Evolutionary conservation across 768 basidiomycete species (phyloP).

Genomic region (Phaeotremella skinneri): DNA sequence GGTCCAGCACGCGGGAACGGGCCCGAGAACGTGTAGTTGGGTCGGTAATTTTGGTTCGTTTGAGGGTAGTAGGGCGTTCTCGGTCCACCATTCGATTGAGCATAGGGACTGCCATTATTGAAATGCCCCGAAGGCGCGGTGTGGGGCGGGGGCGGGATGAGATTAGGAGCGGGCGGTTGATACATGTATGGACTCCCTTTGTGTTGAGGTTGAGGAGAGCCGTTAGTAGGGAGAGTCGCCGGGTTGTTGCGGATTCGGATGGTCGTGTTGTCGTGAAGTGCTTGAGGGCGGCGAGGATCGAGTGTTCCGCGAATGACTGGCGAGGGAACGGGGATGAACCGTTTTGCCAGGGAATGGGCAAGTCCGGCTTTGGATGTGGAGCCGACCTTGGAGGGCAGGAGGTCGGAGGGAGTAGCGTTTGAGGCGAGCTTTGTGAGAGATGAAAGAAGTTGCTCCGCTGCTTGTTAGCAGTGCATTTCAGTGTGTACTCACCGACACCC

Average conservation of each 20-base stretch:
- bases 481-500: constrained; percentile 38
- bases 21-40: background rate
- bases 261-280: constrained; percentile 41
- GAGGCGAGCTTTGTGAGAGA: constrained; percentile 31
- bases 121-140: constrained; percentile 2
- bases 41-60: too few species aligned
- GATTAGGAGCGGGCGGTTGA: constrained; percentile 16
- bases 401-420: constrained; percentile 20
- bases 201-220: constrained; percentile 9
- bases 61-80: too few species aligned
- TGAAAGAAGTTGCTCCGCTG: constrained; percentile 32
- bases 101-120: constrained; percentile 13
- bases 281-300: constrained; percentile 45
- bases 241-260: constrained; percentile 10
- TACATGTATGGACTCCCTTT: constrained; percentile 11
- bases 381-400: constrained; percentile 10
- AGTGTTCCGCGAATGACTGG: constrained; percentile 44
- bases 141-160: constrained; percentile 13
- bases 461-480: constrained; percentile 4
- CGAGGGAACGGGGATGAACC: constrained; percentile 29
- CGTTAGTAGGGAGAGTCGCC: background rate
- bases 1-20: constrained; percentile 1
- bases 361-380: constrained; percentile 21
- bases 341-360: constrained; percentile 32
- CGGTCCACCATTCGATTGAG: constrained; percentile 5